These are phyloP conservation scores for Polytrichum commune DNA, from an alignment of 225 moss, liverwort and hornwort species.

Conservation along the genomic window DNA sequence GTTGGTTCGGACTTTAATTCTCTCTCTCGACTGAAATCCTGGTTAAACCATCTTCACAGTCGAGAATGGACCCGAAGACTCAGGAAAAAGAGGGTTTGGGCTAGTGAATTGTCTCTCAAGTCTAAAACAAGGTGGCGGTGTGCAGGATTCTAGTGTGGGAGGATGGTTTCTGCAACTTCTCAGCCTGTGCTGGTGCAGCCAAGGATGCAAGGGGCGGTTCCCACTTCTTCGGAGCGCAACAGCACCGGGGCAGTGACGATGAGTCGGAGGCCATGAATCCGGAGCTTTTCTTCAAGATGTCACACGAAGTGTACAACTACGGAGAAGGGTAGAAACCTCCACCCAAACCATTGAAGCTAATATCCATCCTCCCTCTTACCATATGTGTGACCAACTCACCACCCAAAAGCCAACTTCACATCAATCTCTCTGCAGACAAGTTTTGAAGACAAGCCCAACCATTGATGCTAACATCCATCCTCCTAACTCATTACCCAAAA, in stretches of 20 bases:
- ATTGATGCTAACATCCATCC: not conserved
- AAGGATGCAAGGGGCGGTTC: constrained; percentile 27
- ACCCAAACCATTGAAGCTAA: not conserved
- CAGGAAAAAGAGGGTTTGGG: too few relatives aligned
- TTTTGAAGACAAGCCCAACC: too few relatives aligned
- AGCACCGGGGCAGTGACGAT: constrained; percentile 39
- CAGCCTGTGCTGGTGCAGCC: constrained; percentile 39
- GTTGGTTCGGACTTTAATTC: too few relatives aligned
- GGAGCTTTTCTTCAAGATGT: constrained; percentile 95
- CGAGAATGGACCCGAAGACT: too few relatives aligned
- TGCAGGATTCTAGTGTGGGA: constrained; percentile 94
- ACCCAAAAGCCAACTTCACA: too few relatives aligned
- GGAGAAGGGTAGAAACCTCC: constrained; percentile 73
- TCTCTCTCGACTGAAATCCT: too few relatives aligned
- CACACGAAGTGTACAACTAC: constrained; percentile 96
- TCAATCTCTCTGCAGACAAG: too few relatives aligned
- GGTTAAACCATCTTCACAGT: too few relatives aligned
- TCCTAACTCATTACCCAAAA: too few relatives aligned
- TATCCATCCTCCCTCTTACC: not conserved
- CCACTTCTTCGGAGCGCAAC: constrained; percentile 26
- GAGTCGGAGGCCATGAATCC: constrained; percentile 63
- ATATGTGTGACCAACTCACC: too few relatives aligned
- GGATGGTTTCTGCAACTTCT: constrained; percentile 90
- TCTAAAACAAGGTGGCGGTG: not conserved
- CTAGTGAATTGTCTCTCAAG: too few relatives aligned